Conservation (phyloP, 78 protist species). For the Dictyostelium purpureum region DNA sequence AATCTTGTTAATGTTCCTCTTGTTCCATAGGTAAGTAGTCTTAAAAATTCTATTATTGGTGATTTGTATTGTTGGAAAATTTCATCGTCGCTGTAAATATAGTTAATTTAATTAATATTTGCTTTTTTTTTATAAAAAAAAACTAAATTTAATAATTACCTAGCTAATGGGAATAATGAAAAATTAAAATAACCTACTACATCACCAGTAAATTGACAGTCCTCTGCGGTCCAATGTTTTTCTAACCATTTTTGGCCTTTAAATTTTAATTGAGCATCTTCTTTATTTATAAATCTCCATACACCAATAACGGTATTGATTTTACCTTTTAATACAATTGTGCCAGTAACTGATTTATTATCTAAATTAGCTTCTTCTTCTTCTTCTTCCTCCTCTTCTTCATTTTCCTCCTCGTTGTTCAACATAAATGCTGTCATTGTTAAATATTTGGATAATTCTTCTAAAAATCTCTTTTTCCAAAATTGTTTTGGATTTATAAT, state of each 20-base stretch:
- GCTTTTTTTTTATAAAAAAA: too few species aligned
- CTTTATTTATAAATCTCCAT: slow-evolving; percentile 39
- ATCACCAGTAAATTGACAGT: slow-evolving; percentile 56
- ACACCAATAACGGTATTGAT: slow-evolving; percentile 5
- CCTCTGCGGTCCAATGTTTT: neutral
- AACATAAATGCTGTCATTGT: neutral
- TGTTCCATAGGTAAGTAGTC: slow-evolving; percentile 17
- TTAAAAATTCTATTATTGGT: slow-evolving; percentile 13
- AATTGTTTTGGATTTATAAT: slow-evolving; percentile 15
- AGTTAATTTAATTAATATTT: too few species aligned
- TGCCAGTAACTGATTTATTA: neutral
- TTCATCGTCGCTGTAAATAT: neutral
- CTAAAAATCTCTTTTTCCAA: slow-evolving; percentile 64
- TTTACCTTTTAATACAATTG: neutral
- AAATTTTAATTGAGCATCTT: slow-evolving; percentile 20
- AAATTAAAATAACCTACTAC: slow-evolving; percentile 55
- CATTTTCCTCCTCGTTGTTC: neutral
- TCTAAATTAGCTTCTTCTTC: neutral
- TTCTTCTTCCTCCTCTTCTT: neutral
- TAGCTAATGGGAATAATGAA: slow-evolving; percentile 30
- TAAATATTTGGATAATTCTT: slow-evolving; percentile 8
- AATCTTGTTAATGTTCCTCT: slow-evolving; percentile 42
- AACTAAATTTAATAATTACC: too few species aligned
- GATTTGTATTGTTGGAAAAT: neutral
- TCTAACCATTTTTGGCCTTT: neutral